Conservation (phyloP, 1,284 basidiomycete genomes). For the Neonothopanus nambi region DNA sequence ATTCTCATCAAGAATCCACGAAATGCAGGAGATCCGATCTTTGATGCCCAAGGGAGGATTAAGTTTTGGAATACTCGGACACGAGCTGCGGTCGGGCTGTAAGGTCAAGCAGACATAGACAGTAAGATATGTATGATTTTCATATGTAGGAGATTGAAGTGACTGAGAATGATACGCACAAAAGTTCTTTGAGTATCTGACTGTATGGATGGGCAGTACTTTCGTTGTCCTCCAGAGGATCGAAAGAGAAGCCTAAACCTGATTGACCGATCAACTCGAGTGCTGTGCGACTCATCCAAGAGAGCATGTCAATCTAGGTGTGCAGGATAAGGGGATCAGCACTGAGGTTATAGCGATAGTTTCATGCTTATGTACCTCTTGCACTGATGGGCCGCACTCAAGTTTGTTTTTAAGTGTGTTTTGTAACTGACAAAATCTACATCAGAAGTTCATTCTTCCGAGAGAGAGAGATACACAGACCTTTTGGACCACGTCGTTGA, state of each 20-base stretch:
- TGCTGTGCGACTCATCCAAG: no score
- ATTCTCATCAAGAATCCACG: background rate
- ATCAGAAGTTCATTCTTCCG: background rate
- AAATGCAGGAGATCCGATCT: conserved; percentile 2
- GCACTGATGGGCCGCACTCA: background rate
- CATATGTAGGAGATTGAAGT: background rate
- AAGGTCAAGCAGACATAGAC: background rate
- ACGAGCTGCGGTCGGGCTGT: background rate
- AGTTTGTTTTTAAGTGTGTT: no score
- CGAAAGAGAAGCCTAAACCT: no score
- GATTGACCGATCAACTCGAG: no score
- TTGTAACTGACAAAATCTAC: background rate
- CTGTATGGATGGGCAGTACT: background rate
- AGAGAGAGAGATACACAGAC: background rate
- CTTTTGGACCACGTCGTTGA: conserved; percentile 4
- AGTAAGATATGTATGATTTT: background rate
- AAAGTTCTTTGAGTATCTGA: background rate
- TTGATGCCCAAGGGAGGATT: conserved; percentile 5
- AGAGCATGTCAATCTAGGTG: no score
- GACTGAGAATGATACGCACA: background rate
- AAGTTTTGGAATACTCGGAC: background rate
- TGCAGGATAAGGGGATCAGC: conserved; percentile 29
- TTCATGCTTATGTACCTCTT: conserved; percentile 10
- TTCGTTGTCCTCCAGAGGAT: conserved; percentile 6
- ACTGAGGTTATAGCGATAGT: conserved; percentile 21